Conservation (phyloP, 73 alveolate genomes). For the Blepharisma stoltei region DNA sequence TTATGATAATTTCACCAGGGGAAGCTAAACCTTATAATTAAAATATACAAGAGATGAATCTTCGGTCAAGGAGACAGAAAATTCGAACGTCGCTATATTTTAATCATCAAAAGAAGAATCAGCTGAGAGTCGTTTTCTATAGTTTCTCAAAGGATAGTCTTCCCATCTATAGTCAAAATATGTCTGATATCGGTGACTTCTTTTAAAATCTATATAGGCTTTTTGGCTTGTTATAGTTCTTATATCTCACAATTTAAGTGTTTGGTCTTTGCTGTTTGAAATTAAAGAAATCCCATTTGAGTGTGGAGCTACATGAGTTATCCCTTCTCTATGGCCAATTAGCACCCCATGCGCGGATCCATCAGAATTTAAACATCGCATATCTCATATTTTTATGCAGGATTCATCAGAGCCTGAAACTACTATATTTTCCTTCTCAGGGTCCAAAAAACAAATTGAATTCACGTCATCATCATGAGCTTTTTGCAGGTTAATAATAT, state of each 20-base stretch:
- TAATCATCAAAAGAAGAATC: slow-evolving; percentile 64
- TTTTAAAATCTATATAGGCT: neutral
- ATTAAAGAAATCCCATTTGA: slow-evolving; percentile 62
- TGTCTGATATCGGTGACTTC: slow-evolving; percentile 1
- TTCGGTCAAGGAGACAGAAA: too few relatives aligned
- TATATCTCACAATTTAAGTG: slow-evolving; percentile 68
- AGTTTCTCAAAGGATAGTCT: slow-evolving; percentile 41
- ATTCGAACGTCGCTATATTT: too few relatives aligned
- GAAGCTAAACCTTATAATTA: too few relatives aligned
- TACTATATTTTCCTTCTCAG: slow-evolving; percentile 55
- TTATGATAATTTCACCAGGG: too few relatives aligned
- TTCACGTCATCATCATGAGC: slow-evolving; percentile 81
- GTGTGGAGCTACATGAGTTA: slow-evolving; percentile 62
- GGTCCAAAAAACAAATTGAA: slow-evolving; percentile 59
- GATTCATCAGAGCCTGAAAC: slow-evolving; percentile 81
- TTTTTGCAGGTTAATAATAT: slow-evolving; percentile 31
- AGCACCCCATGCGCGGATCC: slow-evolving; percentile 51
- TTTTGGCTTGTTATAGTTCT: slow-evolving; percentile 51
- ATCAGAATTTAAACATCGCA: slow-evolving; percentile 44
- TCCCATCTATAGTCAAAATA: slow-evolving; percentile 61
- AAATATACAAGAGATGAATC: too few relatives aligned
- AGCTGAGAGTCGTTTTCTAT: slow-evolving; percentile 29
- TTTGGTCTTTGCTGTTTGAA: slow-evolving; percentile 72
- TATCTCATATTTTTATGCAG: slow-evolving; percentile 69
- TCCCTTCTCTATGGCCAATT: slow-evolving; percentile 78